phyloP scores from a whole-genome alignment of 208 protist species.

The Trypanosoma cruzi region DNA sequence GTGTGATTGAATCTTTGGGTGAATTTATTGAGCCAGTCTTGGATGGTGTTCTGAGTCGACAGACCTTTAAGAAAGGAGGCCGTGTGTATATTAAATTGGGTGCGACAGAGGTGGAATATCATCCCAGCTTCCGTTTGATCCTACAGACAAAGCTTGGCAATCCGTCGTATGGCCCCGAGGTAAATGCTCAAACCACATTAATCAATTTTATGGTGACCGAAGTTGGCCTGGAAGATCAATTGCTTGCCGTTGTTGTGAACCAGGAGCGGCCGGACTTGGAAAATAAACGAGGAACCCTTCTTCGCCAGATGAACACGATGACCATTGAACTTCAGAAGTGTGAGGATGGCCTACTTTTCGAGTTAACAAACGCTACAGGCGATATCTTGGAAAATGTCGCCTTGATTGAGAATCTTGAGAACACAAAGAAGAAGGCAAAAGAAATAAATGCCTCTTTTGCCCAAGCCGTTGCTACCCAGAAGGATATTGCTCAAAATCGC shows the following conservation, averaged over 20 bases:
- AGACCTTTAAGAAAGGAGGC: conserved; percentile 95
- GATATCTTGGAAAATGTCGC: conserved; percentile 97
- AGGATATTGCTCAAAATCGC: conserved; percentile 95
- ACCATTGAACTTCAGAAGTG: conserved; percentile 98
- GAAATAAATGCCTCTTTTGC: conserved; percentile 96
- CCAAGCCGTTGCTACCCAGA: conserved; percentile 94
- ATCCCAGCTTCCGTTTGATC: conserved; percentile 96
- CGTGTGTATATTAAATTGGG: conserved; percentile 95
- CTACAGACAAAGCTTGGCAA: conserved; percentile 98
- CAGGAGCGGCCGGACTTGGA: conserved; percentile 98
- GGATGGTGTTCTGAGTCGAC: conserved; percentile 96
- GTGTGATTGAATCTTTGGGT: conserved; percentile 96
- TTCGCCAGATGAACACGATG: conserved; percentile 98
- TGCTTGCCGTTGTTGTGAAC: conserved; percentile 98
- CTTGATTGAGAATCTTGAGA: conserved; percentile 97
- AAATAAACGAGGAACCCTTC: conserved; percentile 94
- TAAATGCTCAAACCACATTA: conserved; percentile 98
- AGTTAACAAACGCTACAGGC: conserved; percentile 94
- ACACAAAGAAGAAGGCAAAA: conserved; percentile 96
- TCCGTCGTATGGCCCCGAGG: conserved; percentile 99
- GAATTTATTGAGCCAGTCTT: conserved; percentile 98
- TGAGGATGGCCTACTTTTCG: conserved; percentile 97
- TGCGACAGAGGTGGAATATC: conserved; percentile 96
- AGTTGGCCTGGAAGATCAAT: conserved; percentile 98
- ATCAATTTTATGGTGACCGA: conserved; percentile 99